Conservation (phyloP, 208 protist species). For the Tetramitus jugosus region DNA sequence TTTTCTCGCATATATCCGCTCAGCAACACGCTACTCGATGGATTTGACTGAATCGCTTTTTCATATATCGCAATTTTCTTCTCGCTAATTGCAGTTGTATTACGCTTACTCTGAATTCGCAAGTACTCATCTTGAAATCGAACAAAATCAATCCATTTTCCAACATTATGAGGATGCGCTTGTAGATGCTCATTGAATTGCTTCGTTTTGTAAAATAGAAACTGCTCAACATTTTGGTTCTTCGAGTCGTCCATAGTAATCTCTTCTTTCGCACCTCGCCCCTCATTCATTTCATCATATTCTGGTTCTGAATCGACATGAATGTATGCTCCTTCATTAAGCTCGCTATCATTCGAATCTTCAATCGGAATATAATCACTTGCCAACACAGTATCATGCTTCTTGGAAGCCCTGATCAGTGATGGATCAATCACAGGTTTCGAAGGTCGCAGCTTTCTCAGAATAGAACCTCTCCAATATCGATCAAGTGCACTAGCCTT, state of each 20-base stretch:
- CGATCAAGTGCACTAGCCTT: not conserved
- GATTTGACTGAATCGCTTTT: not conserved
- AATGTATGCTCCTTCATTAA: not conserved
- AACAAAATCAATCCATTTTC: not conserved
- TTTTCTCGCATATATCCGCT: not conserved
- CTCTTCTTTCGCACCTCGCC: too few species aligned
- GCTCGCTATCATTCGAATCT: not conserved
- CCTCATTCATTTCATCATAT: not conserved
- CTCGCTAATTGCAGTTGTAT: not conserved
- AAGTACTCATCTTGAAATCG: not conserved
- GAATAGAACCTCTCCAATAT: not conserved
- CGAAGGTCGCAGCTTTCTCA: not conserved
- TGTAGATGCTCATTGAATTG: not conserved
- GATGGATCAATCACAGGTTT: not conserved
- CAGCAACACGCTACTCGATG: not conserved
- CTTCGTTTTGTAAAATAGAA: not conserved
- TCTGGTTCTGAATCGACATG: not conserved
- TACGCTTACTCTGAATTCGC: not conserved
- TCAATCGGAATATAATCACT: too few species aligned
- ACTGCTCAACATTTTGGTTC: not conserved
- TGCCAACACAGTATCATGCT: too few species aligned
- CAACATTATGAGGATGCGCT: not conserved
- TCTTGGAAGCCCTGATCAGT: too few species aligned
- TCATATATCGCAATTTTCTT: conserved; percentile 11
- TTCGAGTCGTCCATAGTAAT: not conserved